phyloP scores from a whole-genome alignment of 164 flowering plant species.

The Amborella trichopoda region DNA sequence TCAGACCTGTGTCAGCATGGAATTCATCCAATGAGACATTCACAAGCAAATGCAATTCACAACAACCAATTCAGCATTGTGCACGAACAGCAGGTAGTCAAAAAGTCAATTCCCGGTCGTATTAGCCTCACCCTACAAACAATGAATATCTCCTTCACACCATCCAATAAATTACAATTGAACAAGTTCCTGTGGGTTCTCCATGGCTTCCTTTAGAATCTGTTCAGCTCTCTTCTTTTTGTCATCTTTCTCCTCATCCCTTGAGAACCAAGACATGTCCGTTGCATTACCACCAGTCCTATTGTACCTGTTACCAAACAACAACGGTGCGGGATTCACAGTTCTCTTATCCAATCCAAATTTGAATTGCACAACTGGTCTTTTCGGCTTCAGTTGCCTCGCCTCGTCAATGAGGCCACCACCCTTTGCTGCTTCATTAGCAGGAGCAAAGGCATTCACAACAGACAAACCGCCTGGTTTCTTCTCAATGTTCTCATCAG shows the following conservation, averaged over 20 bases:
- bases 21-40: no score
- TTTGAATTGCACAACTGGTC: slow-evolving; percentile 47
- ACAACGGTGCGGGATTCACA: slow-evolving; percentile 40
- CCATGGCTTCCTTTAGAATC: slow-evolving; percentile 71
- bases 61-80: no score
- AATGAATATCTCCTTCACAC: not conserved
- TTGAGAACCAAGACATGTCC: slow-evolving; percentile 18
- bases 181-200: slow-evolving; percentile 66
- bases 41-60: no score
- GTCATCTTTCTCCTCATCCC: slow-evolving; percentile 77
- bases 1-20: no score
- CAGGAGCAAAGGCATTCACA: slow-evolving; percentile 71
- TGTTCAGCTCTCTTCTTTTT: slow-evolving; percentile 89
- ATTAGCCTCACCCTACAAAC: no score
- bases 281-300: slow-evolving; percentile 20
- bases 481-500: slow-evolving; percentile 19
- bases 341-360: slow-evolving; percentile 43
- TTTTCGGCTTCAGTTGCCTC: no score
- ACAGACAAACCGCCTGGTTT: slow-evolving; percentile 21
- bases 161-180: slow-evolving; percentile 50
- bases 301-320: slow-evolving; percentile 29
- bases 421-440: slow-evolving; percentile 51
- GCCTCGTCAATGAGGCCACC: no score
- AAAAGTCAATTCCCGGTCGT: no score
- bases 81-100: no score